Evolutionary conservation across 345 rosid species (phyloP).

Genomic region (Eucalyptus cloeziana): DNA sequence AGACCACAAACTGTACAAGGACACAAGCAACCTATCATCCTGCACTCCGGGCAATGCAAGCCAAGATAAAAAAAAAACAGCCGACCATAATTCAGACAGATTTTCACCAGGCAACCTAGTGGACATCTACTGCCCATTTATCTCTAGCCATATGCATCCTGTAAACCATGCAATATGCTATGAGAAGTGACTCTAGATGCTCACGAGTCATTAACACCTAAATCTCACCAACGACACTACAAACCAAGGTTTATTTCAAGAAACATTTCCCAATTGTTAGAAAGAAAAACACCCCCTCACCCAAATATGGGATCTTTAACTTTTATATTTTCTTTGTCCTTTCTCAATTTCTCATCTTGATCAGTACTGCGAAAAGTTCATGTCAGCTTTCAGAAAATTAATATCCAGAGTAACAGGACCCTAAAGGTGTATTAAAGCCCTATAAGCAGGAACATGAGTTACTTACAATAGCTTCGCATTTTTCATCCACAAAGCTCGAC

Average conservation of each 20-base stretch:
- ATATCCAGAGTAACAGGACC: neutral
- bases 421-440: neutral
- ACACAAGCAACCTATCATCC: neutral
- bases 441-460: neutral
- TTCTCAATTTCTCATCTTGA: neutral
- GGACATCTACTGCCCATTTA: neutral
- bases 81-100: neutral
- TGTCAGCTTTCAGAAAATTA: neutral
- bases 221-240: neutral
- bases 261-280: neutral
- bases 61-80: neutral
- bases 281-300: neutral
- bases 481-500: conserved; percentile 94
- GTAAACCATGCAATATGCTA: neutral
- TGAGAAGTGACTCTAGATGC: neutral
- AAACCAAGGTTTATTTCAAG: neutral
- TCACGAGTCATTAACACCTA: neutral
- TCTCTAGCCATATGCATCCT: neutral
- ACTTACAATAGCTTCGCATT: conserved; percentile 91
- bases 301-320: neutral
- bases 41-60: neutral
- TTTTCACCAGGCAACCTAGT: neutral
- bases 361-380: neutral
- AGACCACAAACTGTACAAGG: neutral
- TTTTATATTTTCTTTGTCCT: neutral